Percentiles rank a stretch among this genome's conserved stretches.
Evolutionary conservation across 2,329 filamentous ascomycete genomes (phyloP).

Genomic region (Aureobasidium sp.): DNA sequence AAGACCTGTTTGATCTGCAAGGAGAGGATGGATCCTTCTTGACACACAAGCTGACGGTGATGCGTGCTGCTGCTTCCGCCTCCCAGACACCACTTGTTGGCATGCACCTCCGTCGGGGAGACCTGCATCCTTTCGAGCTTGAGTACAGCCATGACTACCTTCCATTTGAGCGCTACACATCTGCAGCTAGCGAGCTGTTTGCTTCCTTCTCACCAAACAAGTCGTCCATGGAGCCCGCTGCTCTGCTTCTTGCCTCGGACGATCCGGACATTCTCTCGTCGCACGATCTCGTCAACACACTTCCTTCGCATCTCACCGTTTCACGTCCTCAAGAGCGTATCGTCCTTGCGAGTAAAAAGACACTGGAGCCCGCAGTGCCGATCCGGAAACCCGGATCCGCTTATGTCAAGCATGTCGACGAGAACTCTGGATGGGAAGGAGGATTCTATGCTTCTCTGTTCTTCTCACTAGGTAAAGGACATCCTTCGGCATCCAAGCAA

Average conservation of each 20-base stretch:
- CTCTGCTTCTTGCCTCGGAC: conserved; percentile 67
- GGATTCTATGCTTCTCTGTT: conserved; percentile 80
- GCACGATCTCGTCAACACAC: conserved; percentile 51
- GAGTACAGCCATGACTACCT: conserved; percentile 73
- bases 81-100: conserved; percentile 55
- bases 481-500: conserved; percentile 21
- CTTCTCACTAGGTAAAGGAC: conserved; percentile 58
- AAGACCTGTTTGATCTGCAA: conserved; percentile 65
- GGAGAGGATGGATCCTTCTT: conserved; percentile 61
- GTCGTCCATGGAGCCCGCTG: conserved; percentile 17
- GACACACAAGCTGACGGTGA: conserved; percentile 48
- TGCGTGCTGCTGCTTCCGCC: conserved; percentile 43
- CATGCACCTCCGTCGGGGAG: conserved; percentile 73
- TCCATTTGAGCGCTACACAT: conserved; percentile 61
- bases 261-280: conserved; percentile 68
- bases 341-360: conserved; percentile 60
- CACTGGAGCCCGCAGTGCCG: conserved; percentile 30
- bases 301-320: conserved; percentile 24
- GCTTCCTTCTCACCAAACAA: conserved; percentile 3
- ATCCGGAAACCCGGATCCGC: conserved; percentile 38
- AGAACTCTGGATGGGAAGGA: conserved; percentile 78
- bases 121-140: conserved; percentile 72
- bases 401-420: conserved; percentile 63
- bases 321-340: conserved; percentile 67
- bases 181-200: conserved; percentile 44